Conservation (phyloP, 1,284 basidiomycete species). For the Ganoderma lucidum region DNA sequence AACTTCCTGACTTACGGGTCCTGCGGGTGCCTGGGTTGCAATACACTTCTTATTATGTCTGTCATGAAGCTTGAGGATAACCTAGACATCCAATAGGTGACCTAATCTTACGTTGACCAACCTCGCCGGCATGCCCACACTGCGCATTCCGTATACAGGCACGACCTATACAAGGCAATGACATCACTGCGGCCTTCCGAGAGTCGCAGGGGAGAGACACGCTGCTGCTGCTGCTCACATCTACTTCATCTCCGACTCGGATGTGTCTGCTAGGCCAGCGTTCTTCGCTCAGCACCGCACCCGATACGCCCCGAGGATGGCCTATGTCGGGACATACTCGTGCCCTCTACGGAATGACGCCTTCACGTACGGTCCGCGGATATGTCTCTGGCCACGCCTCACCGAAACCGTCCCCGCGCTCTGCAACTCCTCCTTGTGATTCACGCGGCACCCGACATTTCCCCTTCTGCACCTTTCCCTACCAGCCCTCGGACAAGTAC, state of each 20-base stretch:
- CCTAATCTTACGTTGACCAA: not conserved
- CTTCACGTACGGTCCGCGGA: constrained; percentile 12
- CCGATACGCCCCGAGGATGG: not conserved
- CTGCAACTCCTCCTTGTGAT: constrained; percentile 7
- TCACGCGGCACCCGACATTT: constrained; percentile 19
- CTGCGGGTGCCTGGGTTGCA: constrained; percentile 3
- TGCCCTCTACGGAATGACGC: not conserved
- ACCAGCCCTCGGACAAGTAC: not conserved
- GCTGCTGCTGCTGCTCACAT: not conserved
- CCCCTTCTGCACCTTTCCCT: constrained; percentile 10
- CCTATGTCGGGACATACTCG: constrained; percentile 1
- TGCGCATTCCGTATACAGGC: constrained; percentile 1
- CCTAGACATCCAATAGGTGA: constrained; percentile 5
- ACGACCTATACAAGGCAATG: constrained; percentile 5
- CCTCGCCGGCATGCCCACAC: not conserved
- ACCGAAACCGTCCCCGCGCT: constrained; percentile 3
- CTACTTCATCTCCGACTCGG: constrained; percentile 1
- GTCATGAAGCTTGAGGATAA: not conserved
- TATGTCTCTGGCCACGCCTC: not conserved
- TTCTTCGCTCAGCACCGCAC: not conserved
- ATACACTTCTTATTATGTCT: not conserved
- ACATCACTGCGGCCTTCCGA: constrained; percentile 4
- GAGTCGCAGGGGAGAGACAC: not conserved
- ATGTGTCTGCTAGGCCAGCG: not conserved
- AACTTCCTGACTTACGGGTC: not conserved